Conservation (phyloP, 176 grass and related monocot species). For the Triticum monococcum region DNA sequence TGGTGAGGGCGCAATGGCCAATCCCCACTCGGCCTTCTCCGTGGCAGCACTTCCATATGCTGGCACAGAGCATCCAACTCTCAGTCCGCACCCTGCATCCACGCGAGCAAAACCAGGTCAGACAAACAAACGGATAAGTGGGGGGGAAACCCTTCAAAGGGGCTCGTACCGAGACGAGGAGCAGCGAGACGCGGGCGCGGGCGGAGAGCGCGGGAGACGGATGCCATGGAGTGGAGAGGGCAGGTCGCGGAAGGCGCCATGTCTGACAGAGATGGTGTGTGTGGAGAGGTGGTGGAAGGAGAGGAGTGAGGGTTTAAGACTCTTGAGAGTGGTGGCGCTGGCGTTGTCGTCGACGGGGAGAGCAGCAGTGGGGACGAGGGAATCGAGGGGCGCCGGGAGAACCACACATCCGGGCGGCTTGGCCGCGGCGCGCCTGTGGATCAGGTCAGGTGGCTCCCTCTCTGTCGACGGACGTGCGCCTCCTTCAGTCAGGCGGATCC, state of each 20-base stretch:
- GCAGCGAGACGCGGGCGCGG: constrained; percentile 9
- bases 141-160: neutral
- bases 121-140: neutral
- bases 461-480: too few species aligned
- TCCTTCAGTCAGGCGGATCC: too few species aligned
- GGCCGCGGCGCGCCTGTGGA: constrained; percentile 30
- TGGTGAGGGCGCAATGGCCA: constrained; percentile 28
- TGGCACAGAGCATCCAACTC: constrained; percentile 33
- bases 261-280: neutral
- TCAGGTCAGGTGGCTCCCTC: constrained; percentile 32
- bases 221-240: constrained; percentile 52
- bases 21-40: constrained; percentile 27
- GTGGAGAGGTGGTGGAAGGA: neutral
- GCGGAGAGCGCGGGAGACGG: constrained; percentile 67
- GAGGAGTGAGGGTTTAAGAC: constrained; percentile 37
- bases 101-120: neutral
- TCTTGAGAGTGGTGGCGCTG: neutral
- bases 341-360: constrained; percentile 14
- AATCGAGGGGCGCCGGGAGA: constrained; percentile 24
- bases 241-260: constrained; percentile 18
- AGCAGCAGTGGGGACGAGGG: neutral
- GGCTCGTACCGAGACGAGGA: constrained; percentile 23
- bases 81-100: constrained; percentile 26
- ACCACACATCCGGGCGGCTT: constrained; percentile 27
- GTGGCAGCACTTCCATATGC: neutral